Conservation (phyloP, 768 basidiomycete species). For the Mycena olivaceomarginata region DNA sequence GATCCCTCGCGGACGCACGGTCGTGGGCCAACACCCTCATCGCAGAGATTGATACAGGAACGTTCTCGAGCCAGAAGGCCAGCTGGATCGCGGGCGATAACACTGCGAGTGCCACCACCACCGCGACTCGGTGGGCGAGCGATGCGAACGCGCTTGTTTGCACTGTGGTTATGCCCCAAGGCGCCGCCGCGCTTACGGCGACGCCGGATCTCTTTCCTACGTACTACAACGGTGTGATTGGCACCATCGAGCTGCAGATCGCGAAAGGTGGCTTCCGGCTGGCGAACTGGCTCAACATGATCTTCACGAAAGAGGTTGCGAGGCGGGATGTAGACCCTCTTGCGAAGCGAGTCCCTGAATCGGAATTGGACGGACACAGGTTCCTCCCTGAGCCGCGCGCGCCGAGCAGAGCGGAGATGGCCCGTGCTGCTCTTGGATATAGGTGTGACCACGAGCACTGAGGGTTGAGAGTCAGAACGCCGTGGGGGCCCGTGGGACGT, state of each 20-base stretch:
- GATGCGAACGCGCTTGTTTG: conserved; percentile 55
- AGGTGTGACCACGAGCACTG: conserved; percentile 29
- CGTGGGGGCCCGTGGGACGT: too few relatives aligned
- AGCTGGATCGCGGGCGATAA: conserved; percentile 39
- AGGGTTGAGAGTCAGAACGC: background rate
- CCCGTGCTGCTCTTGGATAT: conserved; percentile 22
- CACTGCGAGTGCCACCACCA: conserved; percentile 46
- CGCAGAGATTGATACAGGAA: conserved; percentile 49
- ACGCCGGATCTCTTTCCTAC: conserved; percentile 41
- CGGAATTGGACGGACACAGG: conserved; percentile 18
- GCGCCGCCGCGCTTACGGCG: conserved; percentile 43
- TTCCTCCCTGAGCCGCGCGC: conserved; percentile 20
- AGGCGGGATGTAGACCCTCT: background rate
- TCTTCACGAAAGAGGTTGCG: conserved; percentile 29
- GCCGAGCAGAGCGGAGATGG: conserved; percentile 28
- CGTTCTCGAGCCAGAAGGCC: conserved; percentile 24
- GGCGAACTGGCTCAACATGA: conserved; percentile 56
- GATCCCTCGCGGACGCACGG: conserved; percentile 42
- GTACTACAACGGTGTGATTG: conserved; percentile 43
- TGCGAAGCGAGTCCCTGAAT: conserved; percentile 2
- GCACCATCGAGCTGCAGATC: conserved; percentile 53
- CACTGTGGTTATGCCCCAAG: conserved; percentile 52
- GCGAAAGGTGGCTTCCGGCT: conserved; percentile 56
- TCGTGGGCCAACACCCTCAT: conserved; percentile 48
- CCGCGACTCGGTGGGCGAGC: conserved; percentile 53